Evolutionary conservation across 140 eudicot species (phyloP), one percentile per base, ranked within the genome.

Genomic region (Cichorium intybus): DNA sequence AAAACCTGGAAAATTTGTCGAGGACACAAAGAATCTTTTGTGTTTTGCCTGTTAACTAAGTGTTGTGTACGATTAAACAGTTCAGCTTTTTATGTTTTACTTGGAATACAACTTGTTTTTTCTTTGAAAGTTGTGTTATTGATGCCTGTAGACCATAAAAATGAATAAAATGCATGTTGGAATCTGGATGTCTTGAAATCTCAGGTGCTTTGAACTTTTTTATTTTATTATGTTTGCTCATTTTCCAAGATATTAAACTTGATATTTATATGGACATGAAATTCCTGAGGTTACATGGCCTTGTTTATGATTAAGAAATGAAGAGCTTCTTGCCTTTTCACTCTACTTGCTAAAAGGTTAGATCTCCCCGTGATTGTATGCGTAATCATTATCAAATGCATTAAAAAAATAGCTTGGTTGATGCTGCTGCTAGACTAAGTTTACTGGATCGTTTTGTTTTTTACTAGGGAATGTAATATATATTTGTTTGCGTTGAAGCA

Each of bases 261-360:
- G 49, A 43, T 7, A 43, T 7, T 41, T 24, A 24, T 16, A 24
- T 24, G 26, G 54, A 24, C 56, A 9, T 62, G 16, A 62, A 24
- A 62, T 24, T 45, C 56, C 39, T 39, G 57, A 26, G 10, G 31
- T 23, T n/a, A 10, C 22, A 26, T 56, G 23, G 21, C 41, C 11
- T 56, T 56, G 61, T 56, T 56, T 56, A 26, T 14, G 60, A 56
- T 14, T 56, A 27, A 26, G 24, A 26, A 26, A 14, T 56, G n/a
- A n/a, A n/a, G n/a, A n/a, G n/a, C n/a, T 23, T 51, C 3, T 6
- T 10, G 45, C 23, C 55, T 62, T 24, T 26, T 45, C 24, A 56
- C 47, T 41, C 64, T 55, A 68, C n/a, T 55, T 68, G 21, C 39
- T 63, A 37, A 10, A n/a, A 67, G 41, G 41, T 67, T 53, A 10